These are phyloP conservation scores for Chlamydomonas sp. DNA, from an alignment of 139 green algal species.

Conservation along the genomic window DNA sequence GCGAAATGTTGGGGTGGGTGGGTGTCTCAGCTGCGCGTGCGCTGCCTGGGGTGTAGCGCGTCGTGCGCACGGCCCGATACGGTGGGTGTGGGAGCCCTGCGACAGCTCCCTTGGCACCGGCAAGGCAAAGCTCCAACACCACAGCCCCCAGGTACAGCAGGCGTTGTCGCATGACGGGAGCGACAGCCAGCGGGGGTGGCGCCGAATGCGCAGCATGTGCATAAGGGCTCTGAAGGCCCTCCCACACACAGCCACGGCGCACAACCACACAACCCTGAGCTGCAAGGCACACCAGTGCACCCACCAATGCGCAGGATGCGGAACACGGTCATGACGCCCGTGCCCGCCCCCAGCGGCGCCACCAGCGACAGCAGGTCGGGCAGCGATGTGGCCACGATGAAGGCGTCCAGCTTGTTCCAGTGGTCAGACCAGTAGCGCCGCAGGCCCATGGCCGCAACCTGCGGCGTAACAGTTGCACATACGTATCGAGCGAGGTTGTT, in stretches of 20 bases:
- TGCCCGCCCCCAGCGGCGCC: constrained; percentile 19
- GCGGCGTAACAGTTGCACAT: background rate
- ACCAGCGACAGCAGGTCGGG: constrained; percentile 44
- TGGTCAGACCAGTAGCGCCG: constrained; percentile 12
- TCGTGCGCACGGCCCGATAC: too few relatives aligned
- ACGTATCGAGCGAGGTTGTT: too few relatives aligned
- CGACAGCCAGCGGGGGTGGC: too few relatives aligned
- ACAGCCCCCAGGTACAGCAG: too few relatives aligned
- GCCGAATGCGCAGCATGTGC: too few relatives aligned
- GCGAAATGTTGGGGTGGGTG: too few relatives aligned
- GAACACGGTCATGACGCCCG: constrained; percentile 33
- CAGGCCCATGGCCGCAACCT: constrained; percentile 22
- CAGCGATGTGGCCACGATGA: constrained; percentile 59
- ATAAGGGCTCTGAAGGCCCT: background rate
- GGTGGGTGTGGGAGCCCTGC: too few relatives aligned
- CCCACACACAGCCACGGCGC: background rate
- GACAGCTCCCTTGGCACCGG: too few relatives aligned
- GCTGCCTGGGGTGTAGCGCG: background rate
- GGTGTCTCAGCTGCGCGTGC: background rate
- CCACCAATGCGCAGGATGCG: constrained; percentile 35
- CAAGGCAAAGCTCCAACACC: too few relatives aligned
- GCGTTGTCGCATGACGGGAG: background rate
- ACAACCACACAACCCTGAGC: background rate
- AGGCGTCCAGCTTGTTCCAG: constrained; percentile 69
- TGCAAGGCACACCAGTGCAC: background rate